Base-by-base conservation (phyloP, 768 basidiomycete species). In the Suillus discolor region DNA sequence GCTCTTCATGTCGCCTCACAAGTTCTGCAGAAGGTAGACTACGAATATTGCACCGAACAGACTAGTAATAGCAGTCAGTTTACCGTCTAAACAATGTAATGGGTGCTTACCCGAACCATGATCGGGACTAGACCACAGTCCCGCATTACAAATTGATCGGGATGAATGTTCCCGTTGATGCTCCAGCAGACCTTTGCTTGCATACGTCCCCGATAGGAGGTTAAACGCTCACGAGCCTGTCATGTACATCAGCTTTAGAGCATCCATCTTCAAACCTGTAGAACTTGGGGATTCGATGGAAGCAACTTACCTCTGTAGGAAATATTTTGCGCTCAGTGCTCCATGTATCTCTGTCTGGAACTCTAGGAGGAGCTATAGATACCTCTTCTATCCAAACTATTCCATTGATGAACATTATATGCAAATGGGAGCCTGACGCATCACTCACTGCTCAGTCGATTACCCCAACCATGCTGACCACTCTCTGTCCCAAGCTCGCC, bases 71-170 rank as follows among this genome's bases (percentile, higher is more conserved):
- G 0, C 2, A 25, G 38, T 73, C 53, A 68, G 38, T 61, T 49
- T 23, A 41, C 39, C 18, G 6, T 60, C n/a, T 4, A 23, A n/a
- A 57, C 23, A 28, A 63, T 34, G 31, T 41, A 51, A 53, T 42
- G 61, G 57, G n/a, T 38, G 83, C 94, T 73, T 77, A 96, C 95
- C 74, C 95, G 88, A 79, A 97, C 91, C 97, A 99, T 99, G 78
- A 99, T 90, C 4, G 97, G 97, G 18, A 98, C 81, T 41, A 94
- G 83, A 65, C 97, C 97, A 74, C 96, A 96, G 65, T 99, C 97
- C 71, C 90, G 80, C 61, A 79, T 90, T 47, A 89, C 85, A 67
- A 86, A 84, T 70, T 89, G 87, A 62, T 90, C 85, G 9, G 82
- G 82, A 59, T 90, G 87, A n/a, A 86, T 86, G 63, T 88, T 84